Evolutionary conservation across 2,329 filamentous ascomycete species (phyloP).

Genomic region (Sclerotinia minor): DNA sequence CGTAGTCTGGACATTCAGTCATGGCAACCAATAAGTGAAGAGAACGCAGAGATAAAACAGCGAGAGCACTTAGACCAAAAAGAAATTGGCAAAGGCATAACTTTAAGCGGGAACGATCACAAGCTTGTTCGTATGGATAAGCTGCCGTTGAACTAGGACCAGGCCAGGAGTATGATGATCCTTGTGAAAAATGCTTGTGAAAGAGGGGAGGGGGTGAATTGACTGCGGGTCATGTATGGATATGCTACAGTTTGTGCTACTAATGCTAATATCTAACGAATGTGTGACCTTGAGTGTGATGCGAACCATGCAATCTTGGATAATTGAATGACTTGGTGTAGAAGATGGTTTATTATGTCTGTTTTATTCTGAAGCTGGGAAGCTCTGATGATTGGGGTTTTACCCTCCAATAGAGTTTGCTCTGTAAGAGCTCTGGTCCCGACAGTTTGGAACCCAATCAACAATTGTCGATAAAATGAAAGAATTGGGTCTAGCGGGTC

Average conservation of each 20-base stretch:
- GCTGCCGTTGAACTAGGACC: not conserved
- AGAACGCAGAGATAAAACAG: not conserved
- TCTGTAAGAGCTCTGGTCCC: not conserved
- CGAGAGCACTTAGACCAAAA: not conserved
- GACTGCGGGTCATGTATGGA: not conserved
- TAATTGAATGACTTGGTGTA: not conserved
- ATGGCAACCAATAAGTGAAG: not conserved
- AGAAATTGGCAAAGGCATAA: not conserved
- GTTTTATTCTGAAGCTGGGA: not conserved
- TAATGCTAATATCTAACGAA: not conserved
- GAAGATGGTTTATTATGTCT: not conserved
- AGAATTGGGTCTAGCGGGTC: not conserved
- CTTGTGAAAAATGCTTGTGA: not conserved
- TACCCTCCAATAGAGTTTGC: not conserved
- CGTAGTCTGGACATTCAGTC: too few relatives aligned
- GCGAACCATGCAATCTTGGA: not conserved
- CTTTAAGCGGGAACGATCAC: not conserved
- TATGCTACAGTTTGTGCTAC: not conserved
- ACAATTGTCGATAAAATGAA: not conserved
- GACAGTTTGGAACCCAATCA: constrained; percentile 21
- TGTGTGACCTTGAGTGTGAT: not conserved
- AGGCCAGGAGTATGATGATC: not conserved
- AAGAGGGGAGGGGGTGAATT: not conserved
- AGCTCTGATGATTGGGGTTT: not conserved
- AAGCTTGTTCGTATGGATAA: not conserved